Evolutionary conservation across 2,329 filamentous ascomycete genomes (phyloP).

Genomic region (Pezicula rhizophila): DNA sequence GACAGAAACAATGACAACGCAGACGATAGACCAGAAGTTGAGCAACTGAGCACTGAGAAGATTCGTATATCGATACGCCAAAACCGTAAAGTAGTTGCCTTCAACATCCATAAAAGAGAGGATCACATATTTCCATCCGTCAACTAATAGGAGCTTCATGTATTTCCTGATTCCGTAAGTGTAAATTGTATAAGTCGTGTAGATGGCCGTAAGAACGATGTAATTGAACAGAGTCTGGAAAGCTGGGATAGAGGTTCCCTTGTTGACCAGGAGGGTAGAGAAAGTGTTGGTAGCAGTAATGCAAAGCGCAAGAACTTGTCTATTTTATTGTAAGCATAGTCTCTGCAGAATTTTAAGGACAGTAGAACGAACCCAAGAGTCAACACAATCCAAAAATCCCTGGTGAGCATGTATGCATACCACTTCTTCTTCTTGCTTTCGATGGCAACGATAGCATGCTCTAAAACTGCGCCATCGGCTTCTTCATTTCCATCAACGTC

Average conservation of each 20-base stretch:
- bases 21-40: conserved; percentile 97
- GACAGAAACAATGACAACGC: conserved; percentile 83
- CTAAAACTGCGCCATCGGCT: conserved; percentile 19
- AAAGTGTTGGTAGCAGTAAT: conserved; percentile 93
- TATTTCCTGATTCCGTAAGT: conserved; percentile 72
- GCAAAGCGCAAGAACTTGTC: conserved; percentile 78
- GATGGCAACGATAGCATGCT: conserved; percentile 44
- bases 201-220: conserved; percentile 73
- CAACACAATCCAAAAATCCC: conserved; percentile 83
- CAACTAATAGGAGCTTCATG: conserved; percentile 52
- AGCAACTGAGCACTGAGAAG: conserved; percentile 90
- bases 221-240: conserved; percentile 98
- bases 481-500: conserved; percentile 5
- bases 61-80: conserved; percentile 89
- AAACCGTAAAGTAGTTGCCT: conserved; percentile 96
- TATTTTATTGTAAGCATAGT: conserved; percentile 20
- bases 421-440: conserved; percentile 49
- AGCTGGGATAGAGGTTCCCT: conserved; percentile 77
- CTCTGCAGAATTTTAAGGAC: conserved; percentile 10
- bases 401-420: conserved; percentile 74
- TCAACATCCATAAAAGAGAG: conserved; percentile 90
- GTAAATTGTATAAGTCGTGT: conserved; percentile 73
- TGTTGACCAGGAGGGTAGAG: conserved; percentile 61
- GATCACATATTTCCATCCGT: conserved; percentile 93
- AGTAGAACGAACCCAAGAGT: conserved; percentile 54